Conservation (phyloP, 1,139 yeast species). For the Hyphopichia khmerensis region DNA sequence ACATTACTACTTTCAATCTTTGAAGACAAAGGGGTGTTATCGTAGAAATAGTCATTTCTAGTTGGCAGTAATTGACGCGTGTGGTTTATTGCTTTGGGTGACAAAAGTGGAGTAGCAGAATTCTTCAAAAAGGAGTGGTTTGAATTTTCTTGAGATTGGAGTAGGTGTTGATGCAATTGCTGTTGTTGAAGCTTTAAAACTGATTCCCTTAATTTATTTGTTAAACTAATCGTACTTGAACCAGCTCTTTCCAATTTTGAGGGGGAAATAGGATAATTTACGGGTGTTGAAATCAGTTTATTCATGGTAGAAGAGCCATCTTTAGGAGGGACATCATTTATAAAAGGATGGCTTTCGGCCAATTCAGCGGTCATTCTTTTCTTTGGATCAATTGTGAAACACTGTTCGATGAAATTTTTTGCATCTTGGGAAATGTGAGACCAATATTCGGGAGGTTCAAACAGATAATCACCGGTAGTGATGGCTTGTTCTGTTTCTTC, state of each 20-base stretch:
- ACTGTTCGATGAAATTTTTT: conserved; percentile 55
- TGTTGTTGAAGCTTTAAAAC: conserved; percentile 2
- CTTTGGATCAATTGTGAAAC: conserved; percentile 49
- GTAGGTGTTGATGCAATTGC: conserved; percentile 1
- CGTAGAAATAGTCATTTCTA: not conserved
- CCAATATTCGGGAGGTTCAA: conserved; percentile 65
- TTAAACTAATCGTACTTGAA: conserved; percentile 8
- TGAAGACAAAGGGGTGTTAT: not conserved
- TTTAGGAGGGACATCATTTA: not conserved
- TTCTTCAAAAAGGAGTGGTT: not conserved
- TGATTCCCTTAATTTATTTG: conserved; percentile 6
- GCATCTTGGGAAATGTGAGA: conserved; percentile 52
- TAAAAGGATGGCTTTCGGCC: conserved; percentile 50
- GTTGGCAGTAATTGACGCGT: conserved; percentile 5
- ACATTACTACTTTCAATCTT: not conserved
- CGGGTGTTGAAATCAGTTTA: not conserved
- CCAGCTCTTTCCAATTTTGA: conserved; percentile 2
- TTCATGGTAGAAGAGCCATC: conserved; percentile 12
- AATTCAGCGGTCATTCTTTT: conserved; percentile 49
- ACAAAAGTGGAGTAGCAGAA: not conserved
- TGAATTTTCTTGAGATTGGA: no score
- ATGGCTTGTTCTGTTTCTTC: conserved; percentile 70
- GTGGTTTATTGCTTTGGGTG: not conserved
- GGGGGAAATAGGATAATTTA: not conserved
- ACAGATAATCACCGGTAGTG: conserved; percentile 51